These are phyloP conservation scores for Zopfia rhizophila DNA, from an alignment of 2,329 filamentous ascomycete species.

Conservation along the genomic window DNA sequence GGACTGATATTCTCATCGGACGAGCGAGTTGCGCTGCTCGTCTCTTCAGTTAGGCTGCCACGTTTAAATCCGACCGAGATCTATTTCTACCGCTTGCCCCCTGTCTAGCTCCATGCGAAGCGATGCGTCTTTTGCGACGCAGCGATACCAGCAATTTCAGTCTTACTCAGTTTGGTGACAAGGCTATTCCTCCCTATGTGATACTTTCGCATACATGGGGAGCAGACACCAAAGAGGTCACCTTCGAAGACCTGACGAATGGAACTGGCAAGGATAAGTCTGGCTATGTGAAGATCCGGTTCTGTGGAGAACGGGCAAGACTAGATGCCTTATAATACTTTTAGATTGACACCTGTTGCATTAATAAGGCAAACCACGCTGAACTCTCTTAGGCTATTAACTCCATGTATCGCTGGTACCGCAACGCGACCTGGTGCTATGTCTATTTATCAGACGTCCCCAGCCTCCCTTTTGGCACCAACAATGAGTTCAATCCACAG, in stretches of 20 bases:
- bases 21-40: conserved; percentile 15
- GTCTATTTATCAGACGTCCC: no score
- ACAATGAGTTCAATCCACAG: no score
- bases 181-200: conserved; percentile 9
- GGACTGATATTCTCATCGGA: conserved; percentile 14
- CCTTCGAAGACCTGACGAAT: background rate
- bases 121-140: background rate
- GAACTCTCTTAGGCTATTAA: no score
- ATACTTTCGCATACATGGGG: no score
- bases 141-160: conserved; percentile 1
- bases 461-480: no score
- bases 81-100: conserved; percentile 12
- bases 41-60: conserved; percentile 13
- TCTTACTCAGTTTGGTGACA: conserved; percentile 6
- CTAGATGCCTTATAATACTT: conserved; percentile 1
- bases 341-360: no score
- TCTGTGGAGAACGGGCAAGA: conserved; percentile 1
- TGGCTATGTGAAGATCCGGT: no score
- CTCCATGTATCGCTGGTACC: no score
- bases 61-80: conserved; percentile 10
- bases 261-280: no score
- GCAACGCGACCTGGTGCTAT: no score
- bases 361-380: no score
- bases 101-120: conserved; percentile 2
- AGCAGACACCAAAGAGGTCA: conserved; percentile 3